Base-by-base conservation (phyloP, 2,329 filamentous ascomycete species). In the Verticillium isaacii region DNA sequence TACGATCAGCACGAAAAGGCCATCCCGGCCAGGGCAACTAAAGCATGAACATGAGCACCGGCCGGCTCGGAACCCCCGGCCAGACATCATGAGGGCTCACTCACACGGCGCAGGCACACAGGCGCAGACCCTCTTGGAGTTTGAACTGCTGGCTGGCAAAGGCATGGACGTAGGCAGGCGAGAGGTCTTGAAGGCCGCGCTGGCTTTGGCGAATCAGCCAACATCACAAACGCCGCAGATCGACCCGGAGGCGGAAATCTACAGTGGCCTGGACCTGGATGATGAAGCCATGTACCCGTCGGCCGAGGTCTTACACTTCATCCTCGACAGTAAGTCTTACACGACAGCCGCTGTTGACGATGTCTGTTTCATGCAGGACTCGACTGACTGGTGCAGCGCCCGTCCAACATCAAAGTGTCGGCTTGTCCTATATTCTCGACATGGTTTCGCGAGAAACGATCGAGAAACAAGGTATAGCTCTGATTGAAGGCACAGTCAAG, bases 401-500 rank as follows among this genome's bases (percentile, higher is more conserved):
- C 19, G 39, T 39, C 5, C 57, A 41, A n/a, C 37, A 58, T 17
- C 57, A 58, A 19, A 58, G 57, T 15, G 32, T 58, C 14, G 57
- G 57, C 14, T 14, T 58, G 23, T 45, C 57, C 25, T 58, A 58
- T 23, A 41, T 58, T 2, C 29, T 58, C 7, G 57, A 58, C 17
- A 58, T 58, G 57, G 57, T 58, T 3, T 50, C 37, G 8, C 29
- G 32, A 32, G 57, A 50, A 6, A 50, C 37, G 14, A 50, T 58
- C 23, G 57, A 58, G 57, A 58, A 58, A 19, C 57, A 58, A 17
- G 57, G 57, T 2, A 25, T 58, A 14, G 57, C 57, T 32, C 57
- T 58, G 19, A 39, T 58, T 5, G 57, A 58, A 11, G 57, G 57
- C 17, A 50, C 39, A 5, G 57, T 25, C 36, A 39, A 32, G 11